These are phyloP conservation scores for Malus hybrid DNA, from an alignment of 331 rosid species.

Conservation along the genomic window DNA sequence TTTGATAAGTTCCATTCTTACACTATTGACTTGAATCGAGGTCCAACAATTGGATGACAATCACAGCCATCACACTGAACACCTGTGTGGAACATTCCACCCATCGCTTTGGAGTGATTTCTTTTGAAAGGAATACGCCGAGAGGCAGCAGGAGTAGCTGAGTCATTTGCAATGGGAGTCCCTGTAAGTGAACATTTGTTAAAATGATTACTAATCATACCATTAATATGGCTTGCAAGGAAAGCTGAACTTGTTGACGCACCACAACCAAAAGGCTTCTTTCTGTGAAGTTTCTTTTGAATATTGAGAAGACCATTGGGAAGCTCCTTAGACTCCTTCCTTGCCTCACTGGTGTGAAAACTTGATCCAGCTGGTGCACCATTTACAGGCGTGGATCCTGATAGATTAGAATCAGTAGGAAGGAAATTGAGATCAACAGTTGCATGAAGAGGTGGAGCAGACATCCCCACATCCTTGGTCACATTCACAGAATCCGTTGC, in stretches of 20 bases:
- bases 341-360: conserved; percentile 18
- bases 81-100: conserved; percentile 69
- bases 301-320: neutral
- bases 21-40: conserved; percentile 71
- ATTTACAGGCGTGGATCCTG: conserved; percentile 8
- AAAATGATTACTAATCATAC: conserved; percentile 5
- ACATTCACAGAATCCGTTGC: conserved; percentile 16
- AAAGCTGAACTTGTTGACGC: conserved; percentile 10
- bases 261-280: conserved; percentile 3
- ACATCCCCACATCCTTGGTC: conserved; percentile 14
- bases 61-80: conserved; percentile 87
- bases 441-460: conserved; percentile 2
- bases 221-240: conserved; percentile 1
- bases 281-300: neutral
- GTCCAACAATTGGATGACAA: conserved; percentile 62
- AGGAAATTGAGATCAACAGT: conserved; percentile 50
- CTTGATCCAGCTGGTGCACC: conserved; percentile 12
- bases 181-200: conserved; percentile 47
- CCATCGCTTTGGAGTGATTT: conserved; percentile 33
- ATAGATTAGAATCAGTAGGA: conserved; percentile 29
- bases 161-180: conserved; percentile 4
- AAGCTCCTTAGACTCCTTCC: conserved; percentile 24
- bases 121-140: conserved; percentile 36
- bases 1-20: conserved; percentile 35
- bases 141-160: conserved; percentile 2